Conservation (phyloP, 129 eudicot species). For the Daucus carota region DNA sequence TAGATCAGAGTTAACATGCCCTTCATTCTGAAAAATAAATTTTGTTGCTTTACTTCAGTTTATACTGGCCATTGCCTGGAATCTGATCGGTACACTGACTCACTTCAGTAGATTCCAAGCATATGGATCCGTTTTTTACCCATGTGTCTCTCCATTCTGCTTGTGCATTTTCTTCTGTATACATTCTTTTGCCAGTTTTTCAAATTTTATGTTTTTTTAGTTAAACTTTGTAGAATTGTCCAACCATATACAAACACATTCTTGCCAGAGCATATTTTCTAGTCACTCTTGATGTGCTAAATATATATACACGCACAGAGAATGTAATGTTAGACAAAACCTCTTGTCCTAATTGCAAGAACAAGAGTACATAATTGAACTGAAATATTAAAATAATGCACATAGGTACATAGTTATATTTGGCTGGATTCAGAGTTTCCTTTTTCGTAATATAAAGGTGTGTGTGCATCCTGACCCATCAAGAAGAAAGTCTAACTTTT, state of each 20-base stretch:
- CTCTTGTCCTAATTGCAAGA: background rate
- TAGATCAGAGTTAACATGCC: background rate
- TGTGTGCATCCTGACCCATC: background rate
- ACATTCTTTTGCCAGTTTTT: background rate
- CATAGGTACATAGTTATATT: background rate
- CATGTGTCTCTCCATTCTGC: background rate
- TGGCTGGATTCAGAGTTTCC: background rate
- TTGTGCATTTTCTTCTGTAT: constrained; percentile 8
- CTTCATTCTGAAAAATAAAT: background rate
- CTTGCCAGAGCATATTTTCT: background rate
- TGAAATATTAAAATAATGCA: background rate
- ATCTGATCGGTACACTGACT: background rate
- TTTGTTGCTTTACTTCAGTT: background rate
- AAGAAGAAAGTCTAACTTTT: background rate
- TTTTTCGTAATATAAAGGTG: background rate
- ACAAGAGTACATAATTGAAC: background rate
- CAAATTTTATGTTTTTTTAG: background rate
- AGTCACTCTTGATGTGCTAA: constrained; percentile 1
- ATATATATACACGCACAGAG: background rate
- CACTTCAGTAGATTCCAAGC: background rate
- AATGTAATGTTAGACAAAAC: background rate
- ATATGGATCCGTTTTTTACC: background rate
- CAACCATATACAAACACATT: constrained; percentile 9
- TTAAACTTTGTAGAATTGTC: background rate
- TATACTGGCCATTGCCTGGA: background rate